A percentile compares a stretch with the other conserved stretches of the same genome.
These are phyloP conservation scores for Gossypium lobatum DNA, from an alignment of 441 rosid species.

Conservation along the genomic window DNA sequence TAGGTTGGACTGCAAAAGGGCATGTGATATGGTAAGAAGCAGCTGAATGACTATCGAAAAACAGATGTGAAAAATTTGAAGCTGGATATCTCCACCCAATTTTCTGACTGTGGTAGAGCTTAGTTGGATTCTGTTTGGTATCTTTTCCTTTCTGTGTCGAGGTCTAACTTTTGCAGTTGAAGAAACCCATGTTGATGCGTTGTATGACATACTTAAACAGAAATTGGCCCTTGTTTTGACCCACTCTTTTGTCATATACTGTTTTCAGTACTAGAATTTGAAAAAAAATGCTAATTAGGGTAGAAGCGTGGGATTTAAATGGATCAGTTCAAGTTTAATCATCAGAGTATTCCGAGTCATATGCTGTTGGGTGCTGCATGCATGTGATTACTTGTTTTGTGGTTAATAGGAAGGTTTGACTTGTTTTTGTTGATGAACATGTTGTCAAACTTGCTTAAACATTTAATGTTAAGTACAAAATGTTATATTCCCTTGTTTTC, in stretches of 20 bases:
- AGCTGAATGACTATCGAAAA: background rate
- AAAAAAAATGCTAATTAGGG: background rate
- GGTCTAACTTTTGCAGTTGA: background rate
- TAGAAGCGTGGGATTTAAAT: conserved; percentile 1
- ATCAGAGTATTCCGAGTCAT: background rate
- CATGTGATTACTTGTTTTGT: background rate
- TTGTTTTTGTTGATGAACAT: background rate
- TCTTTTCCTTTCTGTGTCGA: background rate
- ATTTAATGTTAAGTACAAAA: background rate
- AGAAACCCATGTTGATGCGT: background rate
- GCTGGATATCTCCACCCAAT: background rate
- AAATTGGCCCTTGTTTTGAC: background rate
- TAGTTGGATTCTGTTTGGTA: conserved; percentile 7
- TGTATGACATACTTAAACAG: background rate
- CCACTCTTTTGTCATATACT: background rate
- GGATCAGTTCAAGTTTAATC: background rate
- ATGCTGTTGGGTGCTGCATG: background rate
- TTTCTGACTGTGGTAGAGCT: background rate
- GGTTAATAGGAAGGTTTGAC: background rate
- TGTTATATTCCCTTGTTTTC: background rate
- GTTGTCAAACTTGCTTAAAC: background rate
- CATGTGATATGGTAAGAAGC: background rate
- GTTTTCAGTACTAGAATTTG: background rate
- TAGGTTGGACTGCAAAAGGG: conserved; percentile 1
- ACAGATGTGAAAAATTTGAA: background rate